Evolutionary conservation across 495 filamentous ascomycete genomes (phyloP).

Genomic region (Penicillium lagena): DNA sequence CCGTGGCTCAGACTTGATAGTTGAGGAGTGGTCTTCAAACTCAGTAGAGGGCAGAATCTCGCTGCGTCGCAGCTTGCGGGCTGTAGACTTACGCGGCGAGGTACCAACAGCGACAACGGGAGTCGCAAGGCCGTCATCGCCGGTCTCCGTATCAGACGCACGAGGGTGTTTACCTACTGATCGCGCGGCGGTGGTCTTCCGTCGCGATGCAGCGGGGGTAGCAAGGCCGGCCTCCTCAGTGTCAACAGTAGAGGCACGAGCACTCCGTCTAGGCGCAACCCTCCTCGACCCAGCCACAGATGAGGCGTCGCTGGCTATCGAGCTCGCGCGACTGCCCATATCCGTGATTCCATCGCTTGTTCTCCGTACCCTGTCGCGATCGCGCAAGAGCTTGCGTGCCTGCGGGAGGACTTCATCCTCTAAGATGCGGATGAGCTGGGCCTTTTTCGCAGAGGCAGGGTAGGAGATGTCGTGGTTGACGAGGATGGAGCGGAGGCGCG

Average conservation of each 20-base stretch:
- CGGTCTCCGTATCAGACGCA: slow-evolving; percentile 43
- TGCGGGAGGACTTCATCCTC: slow-evolving; percentile 72
- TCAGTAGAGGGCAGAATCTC: slow-evolving; percentile 47
- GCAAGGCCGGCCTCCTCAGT: slow-evolving; percentile 26
- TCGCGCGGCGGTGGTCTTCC: slow-evolving; percentile 22
- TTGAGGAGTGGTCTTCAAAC: slow-evolving; percentile 25
- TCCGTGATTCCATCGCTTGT: slow-evolving; percentile 82
- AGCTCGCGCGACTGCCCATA: slow-evolving; percentile 52
- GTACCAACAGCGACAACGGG: slow-evolving; percentile 21
- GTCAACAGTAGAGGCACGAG: slow-evolving; percentile 28
- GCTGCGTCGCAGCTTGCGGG: slow-evolving; percentile 47
- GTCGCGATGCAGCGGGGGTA: slow-evolving; percentile 26
- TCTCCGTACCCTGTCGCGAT: slow-evolving; percentile 67
- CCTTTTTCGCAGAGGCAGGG: slow-evolving; percentile 80
- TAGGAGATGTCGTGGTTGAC: slow-evolving; percentile 81
- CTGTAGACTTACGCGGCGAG: slow-evolving; percentile 36
- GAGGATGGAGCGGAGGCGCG: slow-evolving; percentile 80
- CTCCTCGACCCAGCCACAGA: no score
- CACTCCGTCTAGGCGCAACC: slow-evolving; percentile 21
- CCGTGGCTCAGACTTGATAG: slow-evolving; percentile 29
- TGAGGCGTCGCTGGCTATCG: slow-evolving; percentile 34
- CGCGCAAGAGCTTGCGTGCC: slow-evolving; percentile 65
- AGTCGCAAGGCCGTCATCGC: slow-evolving; percentile 30
- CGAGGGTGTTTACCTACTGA: slow-evolving; percentile 49
- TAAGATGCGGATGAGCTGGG: slow-evolving; percentile 77